Evolutionary conservation across 2,329 filamentous ascomycete genomes (phyloP).

Genomic region (Talaromyces sp.): DNA sequence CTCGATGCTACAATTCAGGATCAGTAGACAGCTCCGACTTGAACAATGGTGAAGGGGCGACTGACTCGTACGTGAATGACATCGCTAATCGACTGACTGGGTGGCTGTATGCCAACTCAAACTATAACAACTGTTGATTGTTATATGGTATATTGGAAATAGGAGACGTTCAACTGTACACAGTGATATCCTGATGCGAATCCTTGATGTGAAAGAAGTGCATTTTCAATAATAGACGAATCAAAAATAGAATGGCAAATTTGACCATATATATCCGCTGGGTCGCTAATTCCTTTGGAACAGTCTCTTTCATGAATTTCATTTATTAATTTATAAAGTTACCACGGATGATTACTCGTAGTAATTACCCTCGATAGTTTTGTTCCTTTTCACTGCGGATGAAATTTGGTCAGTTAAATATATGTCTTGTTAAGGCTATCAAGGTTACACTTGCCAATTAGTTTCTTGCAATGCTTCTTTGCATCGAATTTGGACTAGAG

Average conservation of each 20-base stretch:
- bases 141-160: background rate
- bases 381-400: background rate
- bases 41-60: constrained; percentile 14
- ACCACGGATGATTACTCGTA: no score
- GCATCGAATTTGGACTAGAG: background rate
- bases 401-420: background rate
- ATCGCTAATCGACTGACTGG: constrained; percentile 16
- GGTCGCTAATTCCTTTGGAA: background rate
- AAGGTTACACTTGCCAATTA: background rate
- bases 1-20: constrained; percentile 17
- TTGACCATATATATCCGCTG: no score
- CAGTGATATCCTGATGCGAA: no score
- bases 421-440: background rate
- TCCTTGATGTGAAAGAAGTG: background rate
- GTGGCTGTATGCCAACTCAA: constrained; percentile 10
- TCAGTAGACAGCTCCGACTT: constrained; percentile 15
- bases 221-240: background rate
- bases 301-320: background rate
- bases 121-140: constrained; percentile 4
- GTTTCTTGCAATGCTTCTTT: background rate
- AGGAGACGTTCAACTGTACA: background rate
- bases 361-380: no score
- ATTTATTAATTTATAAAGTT: no score
- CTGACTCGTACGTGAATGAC: constrained; percentile 17
- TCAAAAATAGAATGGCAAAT: no score